These are phyloP conservation scores for Craterostigma plantagineum DNA, from an alignment of 257 asterid genomes.

Conservation along the genomic window DNA sequence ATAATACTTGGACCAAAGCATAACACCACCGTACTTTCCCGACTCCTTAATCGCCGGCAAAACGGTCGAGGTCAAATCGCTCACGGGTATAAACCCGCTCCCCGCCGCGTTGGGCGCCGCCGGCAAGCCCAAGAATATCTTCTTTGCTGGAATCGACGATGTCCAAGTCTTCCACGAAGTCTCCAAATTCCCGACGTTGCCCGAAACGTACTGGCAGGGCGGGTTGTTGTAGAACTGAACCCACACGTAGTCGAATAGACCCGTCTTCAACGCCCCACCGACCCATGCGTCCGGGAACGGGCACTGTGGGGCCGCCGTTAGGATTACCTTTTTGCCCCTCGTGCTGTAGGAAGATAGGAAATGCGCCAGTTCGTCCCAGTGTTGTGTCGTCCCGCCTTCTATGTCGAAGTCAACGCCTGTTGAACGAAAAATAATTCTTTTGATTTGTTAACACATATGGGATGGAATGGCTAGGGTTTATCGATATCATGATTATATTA, in stretches of 20 bases:
- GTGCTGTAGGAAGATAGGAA: slow-evolving; percentile 14
- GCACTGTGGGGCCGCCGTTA: slow-evolving; percentile 61
- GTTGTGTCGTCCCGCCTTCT: slow-evolving; percentile 28
- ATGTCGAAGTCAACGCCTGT: slow-evolving; percentile 33
- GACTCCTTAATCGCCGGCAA: slow-evolving; percentile 35
- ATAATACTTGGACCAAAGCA: slow-evolving; percentile 61
- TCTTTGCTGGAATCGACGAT: slow-evolving; percentile 10
- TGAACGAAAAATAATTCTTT: no score
- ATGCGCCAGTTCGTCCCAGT: slow-evolving; percentile 32
- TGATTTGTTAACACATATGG: no score
- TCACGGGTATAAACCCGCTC: slow-evolving; percentile 45
- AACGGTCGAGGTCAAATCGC: slow-evolving; percentile 20
- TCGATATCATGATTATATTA: no score
- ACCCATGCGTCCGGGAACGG: slow-evolving; percentile 44
- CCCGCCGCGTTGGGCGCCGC: slow-evolving; percentile 51
- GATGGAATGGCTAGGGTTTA: no score
- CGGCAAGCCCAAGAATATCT: slow-evolving; percentile 44
- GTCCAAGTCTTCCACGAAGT: slow-evolving; percentile 42
- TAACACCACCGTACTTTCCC: slow-evolving; percentile 51
- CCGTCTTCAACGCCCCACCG: slow-evolving; percentile 29
- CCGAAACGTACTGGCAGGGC: slow-evolving; percentile 32
- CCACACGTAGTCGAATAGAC: slow-evolving; percentile 51
- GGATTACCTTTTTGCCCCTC: background rate
- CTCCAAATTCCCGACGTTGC: slow-evolving; percentile 14
- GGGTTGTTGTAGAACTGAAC: slow-evolving; percentile 60